These are phyloP conservation scores for Phylloporus sp. DNA, from an alignment of 768 basidiomycete species.

Conservation along the genomic window DNA sequence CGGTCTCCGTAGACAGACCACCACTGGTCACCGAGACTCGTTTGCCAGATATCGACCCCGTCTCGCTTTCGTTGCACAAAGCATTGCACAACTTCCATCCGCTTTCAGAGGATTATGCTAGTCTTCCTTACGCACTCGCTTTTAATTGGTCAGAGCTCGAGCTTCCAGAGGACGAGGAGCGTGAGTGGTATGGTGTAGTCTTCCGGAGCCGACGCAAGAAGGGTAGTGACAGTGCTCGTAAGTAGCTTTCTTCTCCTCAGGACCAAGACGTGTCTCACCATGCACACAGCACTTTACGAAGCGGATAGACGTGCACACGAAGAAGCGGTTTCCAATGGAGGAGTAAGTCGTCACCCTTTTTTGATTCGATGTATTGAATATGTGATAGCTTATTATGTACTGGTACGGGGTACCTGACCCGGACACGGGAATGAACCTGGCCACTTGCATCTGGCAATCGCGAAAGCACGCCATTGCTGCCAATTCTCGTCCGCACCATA, in stretches of 20 bases:
- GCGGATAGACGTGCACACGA: conserved; percentile 87
- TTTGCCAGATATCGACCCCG: conserved; percentile 81
- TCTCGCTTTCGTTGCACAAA: conserved; percentile 79
- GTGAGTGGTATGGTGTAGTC: conserved; percentile 91
- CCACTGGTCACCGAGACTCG: conserved; percentile 65
- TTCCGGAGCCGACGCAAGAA: conserved; percentile 76
- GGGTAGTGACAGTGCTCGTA: conserved; percentile 66
- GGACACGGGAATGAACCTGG: conserved; percentile 77
- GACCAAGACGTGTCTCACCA: conserved; percentile 1
- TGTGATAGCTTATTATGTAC: conserved; percentile 70
- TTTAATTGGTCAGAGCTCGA: conserved; percentile 84
- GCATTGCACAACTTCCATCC: conserved; percentile 77
- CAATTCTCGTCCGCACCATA: conserved; percentile 73
- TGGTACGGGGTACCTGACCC: conserved; percentile 89
- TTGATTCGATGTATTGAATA: conserved; percentile 3
- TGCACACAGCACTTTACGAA: conserved; percentile 65
- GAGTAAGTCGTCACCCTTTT: conserved; percentile 43
- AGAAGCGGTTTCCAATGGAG: conserved; percentile 85
- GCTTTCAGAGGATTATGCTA: conserved; percentile 54
- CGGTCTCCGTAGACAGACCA: conserved; percentile 29
- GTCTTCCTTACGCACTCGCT: conserved; percentile 58
- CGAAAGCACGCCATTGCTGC: conserved; percentile 79
- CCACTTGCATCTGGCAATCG: conserved; percentile 95
- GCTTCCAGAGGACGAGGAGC: conserved; percentile 64
- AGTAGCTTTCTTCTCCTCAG: conserved; percentile 17